Percentiles rank a stretch among this genome's conserved stretches.
phyloP scores from a whole-genome alignment of 345 rosid species.

The Melaleuca alternifolia region DNA sequence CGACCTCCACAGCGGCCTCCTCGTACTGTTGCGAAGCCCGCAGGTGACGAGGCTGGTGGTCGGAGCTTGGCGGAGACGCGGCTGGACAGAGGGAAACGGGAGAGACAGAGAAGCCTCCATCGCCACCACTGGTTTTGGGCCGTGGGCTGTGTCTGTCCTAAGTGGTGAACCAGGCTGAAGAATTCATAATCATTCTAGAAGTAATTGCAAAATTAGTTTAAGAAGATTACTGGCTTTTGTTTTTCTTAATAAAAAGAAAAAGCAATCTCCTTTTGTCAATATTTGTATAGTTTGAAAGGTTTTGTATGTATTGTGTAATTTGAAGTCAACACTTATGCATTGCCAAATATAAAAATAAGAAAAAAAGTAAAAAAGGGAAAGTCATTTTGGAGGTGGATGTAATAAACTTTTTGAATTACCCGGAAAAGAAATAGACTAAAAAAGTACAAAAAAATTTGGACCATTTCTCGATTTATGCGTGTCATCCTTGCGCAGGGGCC shows the following conservation, averaged over 20 bases:
- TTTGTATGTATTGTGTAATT: background rate
- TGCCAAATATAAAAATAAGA: background rate
- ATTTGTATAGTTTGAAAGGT: background rate
- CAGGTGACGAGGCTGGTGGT: constrained; percentile 20
- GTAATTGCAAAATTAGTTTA: background rate
- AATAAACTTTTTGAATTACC: too few species aligned
- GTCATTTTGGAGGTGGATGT: background rate
- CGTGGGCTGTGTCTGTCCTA: background rate
- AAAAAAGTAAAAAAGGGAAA: background rate
- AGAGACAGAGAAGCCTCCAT: background rate
- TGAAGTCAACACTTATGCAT: background rate
- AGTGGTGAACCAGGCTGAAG: background rate
- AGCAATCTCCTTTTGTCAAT: too few species aligned
- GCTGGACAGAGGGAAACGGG: background rate
- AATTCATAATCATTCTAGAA: background rate
- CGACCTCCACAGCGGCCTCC: constrained; percentile 31
- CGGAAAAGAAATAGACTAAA: too few species aligned
- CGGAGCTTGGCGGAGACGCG: background rate
- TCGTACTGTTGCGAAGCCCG: constrained; percentile 25
- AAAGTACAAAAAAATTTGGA: background rate
- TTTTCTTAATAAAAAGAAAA: too few species aligned
- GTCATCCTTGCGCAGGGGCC: background rate
- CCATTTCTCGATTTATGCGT: background rate
- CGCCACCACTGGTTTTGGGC: background rate
- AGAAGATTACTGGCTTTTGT: too few species aligned